These are phyloP conservation scores for Aegilops speltoides DNA, from an alignment of 176 grass and related monocot species.

Conservation along the genomic window DNA sequence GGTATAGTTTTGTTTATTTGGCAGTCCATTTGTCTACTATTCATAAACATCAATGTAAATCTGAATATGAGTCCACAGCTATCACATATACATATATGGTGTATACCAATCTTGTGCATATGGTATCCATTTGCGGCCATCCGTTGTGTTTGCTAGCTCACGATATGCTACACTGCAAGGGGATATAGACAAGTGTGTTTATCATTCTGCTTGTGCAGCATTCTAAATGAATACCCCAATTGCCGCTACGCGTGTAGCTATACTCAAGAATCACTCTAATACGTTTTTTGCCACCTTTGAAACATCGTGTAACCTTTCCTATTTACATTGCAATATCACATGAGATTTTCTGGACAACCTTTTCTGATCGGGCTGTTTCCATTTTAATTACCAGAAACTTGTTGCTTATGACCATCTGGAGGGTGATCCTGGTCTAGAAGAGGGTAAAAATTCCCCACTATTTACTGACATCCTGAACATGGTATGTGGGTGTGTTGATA, in stretches of 20 bases:
- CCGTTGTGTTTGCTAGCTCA: not conserved
- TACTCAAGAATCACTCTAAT: slow-evolving; percentile 14
- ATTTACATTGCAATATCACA: slow-evolving; percentile 7
- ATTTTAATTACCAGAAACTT: slow-evolving; percentile 82
- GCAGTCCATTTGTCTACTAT: not conserved
- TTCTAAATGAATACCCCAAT: not conserved
- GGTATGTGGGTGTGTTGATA: slow-evolving; percentile 88
- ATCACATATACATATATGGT: not conserved
- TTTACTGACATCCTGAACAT: slow-evolving; percentile 93
- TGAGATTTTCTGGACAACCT: not conserved
- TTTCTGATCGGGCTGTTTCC: slow-evolving; percentile 49
- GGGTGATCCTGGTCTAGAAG: slow-evolving; percentile 96
- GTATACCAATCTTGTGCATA: not conserved
- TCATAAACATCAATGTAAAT: slow-evolving; percentile 8
- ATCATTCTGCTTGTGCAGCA: slow-evolving; percentile 11
- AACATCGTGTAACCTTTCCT: slow-evolving; percentile 27
- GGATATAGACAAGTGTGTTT: not conserved
- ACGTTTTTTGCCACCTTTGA: slow-evolving; percentile 10
- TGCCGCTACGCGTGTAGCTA: not conserved
- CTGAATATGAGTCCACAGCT: not conserved
- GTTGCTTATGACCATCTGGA: slow-evolving; percentile 99
- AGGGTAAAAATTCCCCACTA: slow-evolving; percentile 82
- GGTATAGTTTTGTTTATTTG: slow-evolving; percentile 7
- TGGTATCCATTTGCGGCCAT: not conserved
- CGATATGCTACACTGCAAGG: slow-evolving; percentile 11